Conservation (phyloP, 306 rosid genomes). For the Rubus parviflorus region DNA sequence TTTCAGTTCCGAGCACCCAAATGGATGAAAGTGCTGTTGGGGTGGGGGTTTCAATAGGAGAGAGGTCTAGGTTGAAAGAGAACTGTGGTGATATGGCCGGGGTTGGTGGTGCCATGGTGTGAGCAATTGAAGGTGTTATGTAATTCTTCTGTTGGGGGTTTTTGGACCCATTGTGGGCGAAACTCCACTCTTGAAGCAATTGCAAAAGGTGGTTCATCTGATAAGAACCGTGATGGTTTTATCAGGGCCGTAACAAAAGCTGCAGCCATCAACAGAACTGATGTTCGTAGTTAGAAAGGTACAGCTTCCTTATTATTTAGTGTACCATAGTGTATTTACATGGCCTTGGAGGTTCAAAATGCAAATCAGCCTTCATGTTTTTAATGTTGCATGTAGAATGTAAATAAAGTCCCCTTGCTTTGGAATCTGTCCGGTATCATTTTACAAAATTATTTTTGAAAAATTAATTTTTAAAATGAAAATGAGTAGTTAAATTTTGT, state of each 20-base stretch:
- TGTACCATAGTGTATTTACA: too few species aligned
- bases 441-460: too few species aligned
- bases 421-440: too few species aligned
- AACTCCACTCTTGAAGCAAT: constrained; percentile 28
- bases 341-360: too few species aligned
- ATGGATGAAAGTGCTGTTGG: constrained; percentile 50
- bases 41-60: constrained; percentile 52
- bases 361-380: too few species aligned
- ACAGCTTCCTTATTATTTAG: too few species aligned
- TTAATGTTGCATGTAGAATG: neutral
- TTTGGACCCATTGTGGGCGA: constrained; percentile 30
- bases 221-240: constrained; percentile 39
- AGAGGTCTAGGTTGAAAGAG: constrained; percentile 35
- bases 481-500: too few species aligned
- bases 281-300: neutral
- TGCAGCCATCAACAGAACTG: neutral
- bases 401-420: too few species aligned
- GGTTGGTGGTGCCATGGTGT: constrained; percentile 33
- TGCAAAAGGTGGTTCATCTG: constrained; percentile 37
- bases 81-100: constrained; percentile 13
- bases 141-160: constrained; percentile 27
- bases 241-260: constrained; percentile 29
- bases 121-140: constrained; percentile 27
- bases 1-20: constrained; percentile 44
- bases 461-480: too few species aligned